Evolutionary conservation across 805 yeast genomes (phyloP), one percentile per base, ranked within the genome.

Genomic region (Wickerhamomyces rabaulensis): DNA sequence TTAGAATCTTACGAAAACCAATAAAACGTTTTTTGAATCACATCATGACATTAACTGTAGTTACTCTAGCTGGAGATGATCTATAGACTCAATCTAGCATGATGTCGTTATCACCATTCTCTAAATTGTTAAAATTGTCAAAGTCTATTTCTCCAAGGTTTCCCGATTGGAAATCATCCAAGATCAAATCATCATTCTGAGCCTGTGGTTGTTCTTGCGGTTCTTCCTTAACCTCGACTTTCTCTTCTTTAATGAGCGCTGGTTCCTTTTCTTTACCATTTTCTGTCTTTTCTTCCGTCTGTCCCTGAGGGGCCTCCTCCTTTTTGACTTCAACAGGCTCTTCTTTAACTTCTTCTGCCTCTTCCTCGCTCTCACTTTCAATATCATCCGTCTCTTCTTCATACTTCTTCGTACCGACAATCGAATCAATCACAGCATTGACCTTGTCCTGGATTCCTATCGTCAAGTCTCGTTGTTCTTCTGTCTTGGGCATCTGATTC

Each of bases 401-500:
- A 20, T 33, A 49, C 13, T 27, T 43, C 27, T 12, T 25, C 19
- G 44, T 42, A 16, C 45, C 40, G 4, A 52, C 17, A 12, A 52
- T 51, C 9, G 39, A 20, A n/a, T 23, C 41, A 38, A 52, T 6
- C 3, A 44, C 31, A 9, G 6, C 8, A 41, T 48, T 45, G 9
- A 50, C 42, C 17, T 44, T 39, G 8, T 41, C 40, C 6, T 43
- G 15, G 2, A 50, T 47, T 1, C 46, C 50, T 16, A 15, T 20
- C 13, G 39, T 31, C 10, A 48, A 42, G 15, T 48, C 55, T 12
- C 48, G 48, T 16, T 47, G 49, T 19, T 45, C 47, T 3, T 50
- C 43, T 9, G 45, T 40, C 9, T 68, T 69, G 36, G 76, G 75
- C 51, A 78, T 65, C 20, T 78, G 76, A 5, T 80, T 81, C 47